Base-by-base conservation (phyloP, 345 rosid species). In the Acer saccharum region DNA sequence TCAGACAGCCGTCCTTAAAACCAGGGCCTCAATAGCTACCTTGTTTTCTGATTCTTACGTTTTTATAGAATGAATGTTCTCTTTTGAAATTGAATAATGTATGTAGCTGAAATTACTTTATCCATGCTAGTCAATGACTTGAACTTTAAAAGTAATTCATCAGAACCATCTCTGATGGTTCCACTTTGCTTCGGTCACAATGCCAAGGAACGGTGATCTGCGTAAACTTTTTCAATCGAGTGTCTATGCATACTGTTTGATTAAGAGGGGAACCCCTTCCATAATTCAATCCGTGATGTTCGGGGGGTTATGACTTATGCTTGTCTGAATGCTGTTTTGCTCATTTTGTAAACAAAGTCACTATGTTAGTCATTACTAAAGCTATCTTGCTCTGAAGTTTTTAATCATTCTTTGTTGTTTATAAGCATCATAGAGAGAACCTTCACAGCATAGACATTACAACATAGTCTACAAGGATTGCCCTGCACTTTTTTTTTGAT, bases 1-100 rank as follows among this genome's bases (percentile, higher is more conserved):
- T 65, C 44, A 52, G 63, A 32, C 63, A 32, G 63, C 65, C 54
- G 35, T 8, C 71, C 71, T 75, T 52, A 65, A 75, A 75, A 65
- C 71, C 20, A 5, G 71, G 78, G 63, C 39, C 52, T 25, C 17
- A 20, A 21, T 73, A n/a, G 39, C 71, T 20, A 20, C 69, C 16
- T 5, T 74, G 25, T 74, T 63, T 65, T 12, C 52, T 5, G 69
- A 52, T 65, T 29, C 50, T 32, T 52, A 3, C 20, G 35, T 20
- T n/a, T 35, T n/a, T 32, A 48, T 32, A 6, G 64, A n/a, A 39
- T 44, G 20, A 73, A 29, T 52, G 32, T 50, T 75, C 32, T 65
- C 71, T 21, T 35, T 32, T 48, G 21, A 52, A 29, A 32, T 18
- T 75, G 32, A 21, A 74, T 44, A 63, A 17, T 74, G 69, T 44